Conservation (phyloP, 2,329 filamentous ascomycete species). For the Cladosporium phlei region DNA sequence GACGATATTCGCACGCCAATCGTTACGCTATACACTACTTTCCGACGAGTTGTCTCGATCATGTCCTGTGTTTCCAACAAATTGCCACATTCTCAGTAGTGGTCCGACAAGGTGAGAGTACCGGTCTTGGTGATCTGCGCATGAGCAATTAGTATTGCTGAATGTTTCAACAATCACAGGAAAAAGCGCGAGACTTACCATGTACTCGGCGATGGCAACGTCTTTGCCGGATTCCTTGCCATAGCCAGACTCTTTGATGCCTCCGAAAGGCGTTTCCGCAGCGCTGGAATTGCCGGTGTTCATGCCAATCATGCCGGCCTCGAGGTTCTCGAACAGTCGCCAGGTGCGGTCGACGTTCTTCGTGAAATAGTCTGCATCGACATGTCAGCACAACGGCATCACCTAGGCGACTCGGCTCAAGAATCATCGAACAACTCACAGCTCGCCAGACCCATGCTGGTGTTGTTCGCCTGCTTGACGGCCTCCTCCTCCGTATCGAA, state of each 20-base stretch:
- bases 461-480: slow-evolving; percentile 34
- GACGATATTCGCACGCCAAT: background rate
- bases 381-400: background rate
- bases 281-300: slow-evolving; percentile 56
- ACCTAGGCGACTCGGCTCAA: background rate
- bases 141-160: slow-evolving; percentile 23
- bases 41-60: background rate
- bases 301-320: slow-evolving; percentile 56
- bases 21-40: background rate
- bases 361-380: slow-evolving; percentile 53
- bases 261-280: slow-evolving; percentile 62
- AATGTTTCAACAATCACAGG: background rate
- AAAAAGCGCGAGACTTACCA: slow-evolving; percentile 21
- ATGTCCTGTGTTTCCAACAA: too few relatives aligned
- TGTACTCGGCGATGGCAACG: slow-evolving; percentile 58
- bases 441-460: slow-evolving; percentile 60
- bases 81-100: slow-evolving; percentile 46
- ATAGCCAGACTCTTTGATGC: slow-evolving; percentile 64
- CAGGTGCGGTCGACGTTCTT: slow-evolving; percentile 63
- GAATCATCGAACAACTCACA: slow-evolving; percentile 28
- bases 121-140: slow-evolving; percentile 57
- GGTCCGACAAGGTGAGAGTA: slow-evolving; percentile 56
- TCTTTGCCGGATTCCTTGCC: slow-evolving; percentile 65
- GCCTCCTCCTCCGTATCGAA: slow-evolving; percentile 16
- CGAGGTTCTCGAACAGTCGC: slow-evolving; percentile 61